Conservation (phyloP, 768 basidiomycete species). For the Boletales sp. region DNA sequence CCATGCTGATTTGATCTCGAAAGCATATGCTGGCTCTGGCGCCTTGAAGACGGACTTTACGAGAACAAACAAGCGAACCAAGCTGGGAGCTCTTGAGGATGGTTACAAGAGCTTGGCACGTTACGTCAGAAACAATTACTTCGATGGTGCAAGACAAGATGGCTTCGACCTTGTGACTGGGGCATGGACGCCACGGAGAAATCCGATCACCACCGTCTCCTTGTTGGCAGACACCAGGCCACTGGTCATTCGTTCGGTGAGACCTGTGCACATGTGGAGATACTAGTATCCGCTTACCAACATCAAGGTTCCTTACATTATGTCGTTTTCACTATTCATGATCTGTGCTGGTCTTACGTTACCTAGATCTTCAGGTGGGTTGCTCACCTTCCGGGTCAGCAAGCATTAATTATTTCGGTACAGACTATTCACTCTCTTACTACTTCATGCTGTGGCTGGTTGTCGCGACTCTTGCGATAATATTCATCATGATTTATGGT, state of each 20-base stretch:
- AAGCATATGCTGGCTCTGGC: constrained; percentile 91
- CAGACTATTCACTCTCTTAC: constrained; percentile 83
- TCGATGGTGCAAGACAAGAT: constrained; percentile 92
- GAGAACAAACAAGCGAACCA: constrained; percentile 85
- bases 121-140: constrained; percentile 94
- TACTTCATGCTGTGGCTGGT: constrained; percentile 81
- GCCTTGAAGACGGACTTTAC: constrained; percentile 98
- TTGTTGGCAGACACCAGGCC: constrained; percentile 78
- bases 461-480: constrained; percentile 55
- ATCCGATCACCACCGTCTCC: constrained; percentile 64
- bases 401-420: constrained; percentile 1
- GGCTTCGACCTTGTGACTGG: constrained; percentile 94
- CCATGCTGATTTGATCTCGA: constrained; percentile 87
- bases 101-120: constrained; percentile 79
- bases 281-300: constrained; percentile 1
- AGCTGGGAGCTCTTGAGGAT: constrained; percentile 77
- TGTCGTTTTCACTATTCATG: constrained; percentile 83
- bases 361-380: constrained; percentile 82
- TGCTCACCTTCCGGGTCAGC: background rate
- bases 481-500: constrained; percentile 80
- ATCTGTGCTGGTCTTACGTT: constrained; percentile 82
- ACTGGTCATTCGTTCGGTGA: constrained; percentile 77
- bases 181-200: constrained; percentile 79
- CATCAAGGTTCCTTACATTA: constrained; percentile 74
- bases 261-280: constrained; percentile 24